These are phyloP conservation scores for Inosperma sp. DNA, from an alignment of 768 basidiomycete species.

Conservation along the genomic window DNA sequence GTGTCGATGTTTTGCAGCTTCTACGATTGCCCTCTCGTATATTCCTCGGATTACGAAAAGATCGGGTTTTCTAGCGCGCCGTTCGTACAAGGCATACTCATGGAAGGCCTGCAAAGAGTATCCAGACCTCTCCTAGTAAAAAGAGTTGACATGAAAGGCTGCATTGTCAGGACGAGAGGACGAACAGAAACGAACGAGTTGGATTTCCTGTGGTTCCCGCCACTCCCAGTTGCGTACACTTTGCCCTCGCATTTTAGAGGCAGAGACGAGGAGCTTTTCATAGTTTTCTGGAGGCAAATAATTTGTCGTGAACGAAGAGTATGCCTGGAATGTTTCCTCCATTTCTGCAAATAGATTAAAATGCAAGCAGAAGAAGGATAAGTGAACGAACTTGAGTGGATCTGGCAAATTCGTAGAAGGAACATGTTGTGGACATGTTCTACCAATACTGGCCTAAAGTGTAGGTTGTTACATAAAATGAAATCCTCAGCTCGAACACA, in stretches of 20 bases:
- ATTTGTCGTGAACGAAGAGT: constrained; percentile 85
- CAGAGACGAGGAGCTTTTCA: constrained; percentile 67
- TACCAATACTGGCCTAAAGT: constrained; percentile 39
- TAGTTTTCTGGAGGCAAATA: constrained; percentile 73
- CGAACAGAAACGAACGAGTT: constrained; percentile 43
- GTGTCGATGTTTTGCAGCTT: constrained; percentile 59
- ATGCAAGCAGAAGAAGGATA: not conserved
- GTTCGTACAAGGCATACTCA: constrained; percentile 59
- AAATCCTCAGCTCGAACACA: too few relatives aligned
- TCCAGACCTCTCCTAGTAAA: constrained; percentile 31
- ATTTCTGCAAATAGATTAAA: constrained; percentile 45
- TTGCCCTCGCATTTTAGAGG: constrained; percentile 64
- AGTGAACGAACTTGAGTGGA: constrained; percentile 58
- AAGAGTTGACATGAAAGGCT: not conserved
- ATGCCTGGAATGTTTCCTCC: constrained; percentile 78
- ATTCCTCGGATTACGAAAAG: constrained; percentile 50
- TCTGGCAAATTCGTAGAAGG: constrained; percentile 65
- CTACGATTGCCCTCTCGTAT: constrained; percentile 72
- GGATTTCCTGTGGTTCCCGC: constrained; percentile 57
- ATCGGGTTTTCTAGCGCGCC: constrained; percentile 56
- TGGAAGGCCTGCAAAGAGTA: constrained; percentile 57
- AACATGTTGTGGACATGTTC: constrained; percentile 53
- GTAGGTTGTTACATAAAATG: not conserved
- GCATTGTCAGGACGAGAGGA: not conserved
- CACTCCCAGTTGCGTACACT: constrained; percentile 58